Conservation (phyloP, 495 filamentous ascomycete genomes). For the Aspergillus hancockii region DNA sequence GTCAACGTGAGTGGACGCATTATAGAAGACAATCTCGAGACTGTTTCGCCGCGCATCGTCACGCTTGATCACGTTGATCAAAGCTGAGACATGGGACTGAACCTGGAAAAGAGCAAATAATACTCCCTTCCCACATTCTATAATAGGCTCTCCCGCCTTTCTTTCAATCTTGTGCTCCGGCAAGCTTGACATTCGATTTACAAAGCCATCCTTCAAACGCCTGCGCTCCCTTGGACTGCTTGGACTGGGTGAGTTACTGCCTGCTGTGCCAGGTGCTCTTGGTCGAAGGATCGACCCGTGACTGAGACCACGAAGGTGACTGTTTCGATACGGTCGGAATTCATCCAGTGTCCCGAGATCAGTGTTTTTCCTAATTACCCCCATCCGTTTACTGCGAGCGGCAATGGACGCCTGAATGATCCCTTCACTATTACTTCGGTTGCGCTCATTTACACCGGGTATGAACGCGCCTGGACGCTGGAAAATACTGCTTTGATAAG, state of each 20-base stretch:
- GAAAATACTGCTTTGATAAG: slow-evolving; percentile 55
- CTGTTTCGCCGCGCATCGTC: slow-evolving; percentile 67
- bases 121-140: slow-evolving; percentile 83
- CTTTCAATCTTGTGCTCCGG: slow-evolving; percentile 75
- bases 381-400: slow-evolving; percentile 74
- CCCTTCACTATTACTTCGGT: slow-evolving; percentile 89
- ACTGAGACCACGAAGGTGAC: slow-evolving; percentile 79
- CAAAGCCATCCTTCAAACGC: slow-evolving; percentile 55
- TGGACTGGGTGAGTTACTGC: slow-evolving; percentile 58
- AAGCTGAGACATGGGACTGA: slow-evolving; percentile 70
- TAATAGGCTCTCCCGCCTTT: slow-evolving; percentile 59
- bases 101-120: slow-evolving; percentile 82
- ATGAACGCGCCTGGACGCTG: slow-evolving; percentile 71
- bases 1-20: slow-evolving; percentile 72
- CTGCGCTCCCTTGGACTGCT: slow-evolving; percentile 55
- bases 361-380: slow-evolving; percentile 74
- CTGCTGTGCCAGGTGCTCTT: slow-evolving; percentile 41
- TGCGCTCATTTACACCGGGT: slow-evolving; percentile 66
- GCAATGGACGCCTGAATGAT: slow-evolving; percentile 60
- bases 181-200: slow-evolving; percentile 77
- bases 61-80: slow-evolving; percentile 70
- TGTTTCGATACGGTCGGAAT: slow-evolving; percentile 67
- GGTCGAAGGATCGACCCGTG: slow-evolving; percentile 74
- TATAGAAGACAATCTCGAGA: slow-evolving; percentile 76
- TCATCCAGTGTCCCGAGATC: slow-evolving; percentile 79